A percentile compares a stretch with the other conserved stretches of the same genome.
Evolutionary conservation across 2,329 filamentous ascomycete species (phyloP).

Genomic region (Penicillium palitans): DNA sequence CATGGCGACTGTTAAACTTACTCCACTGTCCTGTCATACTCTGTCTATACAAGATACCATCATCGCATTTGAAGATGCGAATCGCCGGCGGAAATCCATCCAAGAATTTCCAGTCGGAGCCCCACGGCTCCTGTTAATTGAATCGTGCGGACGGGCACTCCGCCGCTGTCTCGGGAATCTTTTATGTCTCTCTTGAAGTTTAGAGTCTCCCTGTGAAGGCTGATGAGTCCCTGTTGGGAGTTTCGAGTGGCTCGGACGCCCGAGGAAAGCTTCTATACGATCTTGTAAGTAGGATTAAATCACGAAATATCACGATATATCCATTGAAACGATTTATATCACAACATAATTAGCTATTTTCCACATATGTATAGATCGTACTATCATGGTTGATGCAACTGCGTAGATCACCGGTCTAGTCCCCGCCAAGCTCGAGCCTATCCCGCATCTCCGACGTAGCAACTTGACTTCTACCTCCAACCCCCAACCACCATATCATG

Average conservation of each 20-base stretch:
- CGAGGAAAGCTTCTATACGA: not conserved
- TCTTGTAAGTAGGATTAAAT: slow-evolving; percentile 4
- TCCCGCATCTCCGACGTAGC: not conserved
- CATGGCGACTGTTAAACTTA: not conserved
- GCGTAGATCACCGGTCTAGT: not conserved
- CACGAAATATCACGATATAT: slow-evolving; percentile 2
- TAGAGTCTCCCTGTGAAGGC: not conserved
- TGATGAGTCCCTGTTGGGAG: not conserved
- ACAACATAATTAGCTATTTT: too few relatives aligned
- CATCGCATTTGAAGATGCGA: not conserved
- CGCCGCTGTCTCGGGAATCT: too few relatives aligned
- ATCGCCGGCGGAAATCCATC: not conserved
- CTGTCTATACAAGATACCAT: not conserved
- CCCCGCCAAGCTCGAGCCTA: slow-evolving; percentile 19
- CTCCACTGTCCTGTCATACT: not conserved
- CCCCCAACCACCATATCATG: slow-evolving; percentile 21
- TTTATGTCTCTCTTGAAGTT: not conserved
- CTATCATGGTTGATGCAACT: not conserved
- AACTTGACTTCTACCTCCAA: slow-evolving; percentile 11
- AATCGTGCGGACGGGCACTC: not conserved
- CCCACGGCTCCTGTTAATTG: not conserved
- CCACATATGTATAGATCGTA: not conserved
- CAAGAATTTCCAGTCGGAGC: not conserved
- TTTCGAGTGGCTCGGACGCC: not conserved
- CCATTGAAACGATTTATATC: not conserved